Percentiles rank a stretch among this genome's conserved stretches.
These are phyloP conservation scores for Pulveroboletus sp. DNA, from an alignment of 768 basidiomycete species.

Conservation along the genomic window DNA sequence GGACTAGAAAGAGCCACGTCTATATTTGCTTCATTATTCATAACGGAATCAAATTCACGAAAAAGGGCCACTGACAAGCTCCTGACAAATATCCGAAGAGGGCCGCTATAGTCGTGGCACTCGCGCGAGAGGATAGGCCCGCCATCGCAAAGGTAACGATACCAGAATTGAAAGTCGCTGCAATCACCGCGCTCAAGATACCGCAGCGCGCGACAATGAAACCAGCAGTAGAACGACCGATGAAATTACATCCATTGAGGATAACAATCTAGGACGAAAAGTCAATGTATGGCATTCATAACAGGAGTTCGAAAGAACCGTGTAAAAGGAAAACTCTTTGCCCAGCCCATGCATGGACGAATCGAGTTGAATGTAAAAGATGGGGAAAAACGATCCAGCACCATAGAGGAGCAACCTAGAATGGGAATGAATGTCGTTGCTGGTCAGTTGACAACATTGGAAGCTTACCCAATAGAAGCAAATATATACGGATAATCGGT, in stretches of 20 bases:
- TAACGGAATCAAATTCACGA: background rate
- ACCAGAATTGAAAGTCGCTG: slow-evolving; percentile 31
- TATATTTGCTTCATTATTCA: slow-evolving; percentile 5
- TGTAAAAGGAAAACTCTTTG: slow-evolving; percentile 49
- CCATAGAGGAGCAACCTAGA: slow-evolving; percentile 17
- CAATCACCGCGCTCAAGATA: slow-evolving; percentile 39
- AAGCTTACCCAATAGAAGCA: slow-evolving; percentile 20
- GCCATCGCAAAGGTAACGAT: slow-evolving; percentile 43
- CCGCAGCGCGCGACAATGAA: slow-evolving; percentile 37
- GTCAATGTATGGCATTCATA: background rate
- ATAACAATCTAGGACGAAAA: slow-evolving; percentile 30
- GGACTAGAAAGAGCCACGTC: slow-evolving; percentile 41
- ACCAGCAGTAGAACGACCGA: slow-evolving; percentile 36
- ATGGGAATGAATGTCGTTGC: background rate
- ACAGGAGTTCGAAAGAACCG: slow-evolving; percentile 31
- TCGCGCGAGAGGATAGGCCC: slow-evolving; percentile 33
- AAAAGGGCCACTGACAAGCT: slow-evolving; percentile 28
- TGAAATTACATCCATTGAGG: slow-evolving; percentile 32
- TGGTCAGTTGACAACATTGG: background rate
- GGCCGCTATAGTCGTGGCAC: slow-evolving; percentile 35
- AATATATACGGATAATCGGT: slow-evolving; percentile 23
- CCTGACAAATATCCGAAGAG: slow-evolving; percentile 51
- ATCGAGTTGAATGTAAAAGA: slow-evolving; percentile 54
- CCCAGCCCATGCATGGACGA: slow-evolving; percentile 45
- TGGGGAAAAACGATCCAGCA: slow-evolving; percentile 18